Percentiles rank a stretch among this genome's conserved stretches.
These are phyloP conservation scores for Citrus sp. DNA, from an alignment of 345 rosid genomes.

Conservation along the genomic window DNA sequence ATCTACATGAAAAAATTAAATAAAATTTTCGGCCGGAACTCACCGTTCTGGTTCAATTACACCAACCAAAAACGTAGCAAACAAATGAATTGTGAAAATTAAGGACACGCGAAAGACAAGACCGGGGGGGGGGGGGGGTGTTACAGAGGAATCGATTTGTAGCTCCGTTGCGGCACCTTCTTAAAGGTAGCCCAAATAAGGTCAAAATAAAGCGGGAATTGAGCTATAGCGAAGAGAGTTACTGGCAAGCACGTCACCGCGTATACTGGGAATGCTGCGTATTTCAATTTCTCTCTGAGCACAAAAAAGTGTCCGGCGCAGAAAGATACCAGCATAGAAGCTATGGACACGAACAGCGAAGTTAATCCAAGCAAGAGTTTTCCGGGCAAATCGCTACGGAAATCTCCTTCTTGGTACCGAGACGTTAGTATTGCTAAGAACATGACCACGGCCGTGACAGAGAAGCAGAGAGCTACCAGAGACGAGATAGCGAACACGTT, in stretches of 20 bases:
- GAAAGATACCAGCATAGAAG: conserved; percentile 38
- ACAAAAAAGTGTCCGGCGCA: conserved; percentile 57
- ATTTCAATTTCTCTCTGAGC: conserved; percentile 33
- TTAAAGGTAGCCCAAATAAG: conserved; percentile 33
- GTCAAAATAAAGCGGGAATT: conserved; percentile 47
- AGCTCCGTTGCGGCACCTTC: conserved; percentile 45
- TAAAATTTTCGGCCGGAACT: not conserved
- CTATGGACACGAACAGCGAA: conserved; percentile 39
- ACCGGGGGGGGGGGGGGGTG: too few relatives aligned
- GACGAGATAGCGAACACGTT: conserved; percentile 37
- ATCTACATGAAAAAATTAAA: too few relatives aligned
- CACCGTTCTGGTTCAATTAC: not conserved
- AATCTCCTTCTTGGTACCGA: conserved; percentile 37
- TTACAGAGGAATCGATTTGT: conserved; percentile 19
- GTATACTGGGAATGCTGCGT: conserved; percentile 40
- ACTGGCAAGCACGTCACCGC: conserved; percentile 45
- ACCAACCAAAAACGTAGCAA: not conserved
- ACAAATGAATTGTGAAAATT: not conserved
- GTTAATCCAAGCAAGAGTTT: conserved; percentile 39
- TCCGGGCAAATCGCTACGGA: conserved; percentile 27
- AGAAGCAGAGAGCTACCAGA: conserved; percentile 36
- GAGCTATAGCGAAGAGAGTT: conserved; percentile 40
- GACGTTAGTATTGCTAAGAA: conserved; percentile 46
- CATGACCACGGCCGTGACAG: conserved; percentile 30
- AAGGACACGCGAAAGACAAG: too few relatives aligned